Evolutionary conservation across 805 yeast genomes (phyloP).

Genomic region (Yarrowia deformans): DNA sequence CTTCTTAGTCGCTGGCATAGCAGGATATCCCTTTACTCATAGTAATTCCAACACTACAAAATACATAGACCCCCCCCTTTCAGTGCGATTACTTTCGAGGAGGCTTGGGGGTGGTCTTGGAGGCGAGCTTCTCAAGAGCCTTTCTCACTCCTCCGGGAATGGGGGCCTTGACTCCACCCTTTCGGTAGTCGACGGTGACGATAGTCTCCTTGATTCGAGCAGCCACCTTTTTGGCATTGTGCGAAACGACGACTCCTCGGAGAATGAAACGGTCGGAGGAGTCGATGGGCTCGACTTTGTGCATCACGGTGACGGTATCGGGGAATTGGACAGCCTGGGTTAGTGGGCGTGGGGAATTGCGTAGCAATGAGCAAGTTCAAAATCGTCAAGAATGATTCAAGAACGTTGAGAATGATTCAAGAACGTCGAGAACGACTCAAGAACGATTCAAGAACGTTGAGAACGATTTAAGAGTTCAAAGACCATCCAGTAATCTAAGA

Average conservation of each 20-base stretch:
- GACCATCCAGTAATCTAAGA: too few relatives aligned
- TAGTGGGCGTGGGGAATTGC: neutral
- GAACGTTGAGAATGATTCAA: too few relatives aligned
- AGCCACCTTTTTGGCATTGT: slow-evolving; percentile 48
- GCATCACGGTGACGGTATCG: slow-evolving; percentile 48
- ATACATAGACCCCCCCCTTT: too few relatives aligned
- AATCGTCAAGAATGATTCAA: too few relatives aligned
- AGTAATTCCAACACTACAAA: too few relatives aligned
- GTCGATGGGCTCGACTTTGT: slow-evolving; percentile 45
- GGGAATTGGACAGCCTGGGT: slow-evolving; percentile 47
- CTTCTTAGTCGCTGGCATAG: too few relatives aligned
- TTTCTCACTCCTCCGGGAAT: slow-evolving; percentile 46
- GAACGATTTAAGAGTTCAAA: too few relatives aligned
- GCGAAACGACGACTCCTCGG: slow-evolving; percentile 48
- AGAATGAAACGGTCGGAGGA: slow-evolving; percentile 46
- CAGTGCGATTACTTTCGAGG: neutral
- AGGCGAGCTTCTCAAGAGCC: slow-evolving; percentile 40
- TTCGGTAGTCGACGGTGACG: slow-evolving; percentile 49
- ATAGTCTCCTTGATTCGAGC: slow-evolving; percentile 48
- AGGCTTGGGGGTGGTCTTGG: slow-evolving; percentile 10
- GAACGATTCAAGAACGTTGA: too few relatives aligned
- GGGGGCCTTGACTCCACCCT: slow-evolving; percentile 47
- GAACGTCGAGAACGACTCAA: too few relatives aligned
- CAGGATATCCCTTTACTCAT: too few relatives aligned
- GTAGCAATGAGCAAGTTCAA: neutral